A percentile compares a stretch with the other conserved stretches of the same genome.
phyloP scores from a whole-genome alignment of 2,329 filamentous ascomycete genomes.

The Cercospora zeae-maydis region DNA sequence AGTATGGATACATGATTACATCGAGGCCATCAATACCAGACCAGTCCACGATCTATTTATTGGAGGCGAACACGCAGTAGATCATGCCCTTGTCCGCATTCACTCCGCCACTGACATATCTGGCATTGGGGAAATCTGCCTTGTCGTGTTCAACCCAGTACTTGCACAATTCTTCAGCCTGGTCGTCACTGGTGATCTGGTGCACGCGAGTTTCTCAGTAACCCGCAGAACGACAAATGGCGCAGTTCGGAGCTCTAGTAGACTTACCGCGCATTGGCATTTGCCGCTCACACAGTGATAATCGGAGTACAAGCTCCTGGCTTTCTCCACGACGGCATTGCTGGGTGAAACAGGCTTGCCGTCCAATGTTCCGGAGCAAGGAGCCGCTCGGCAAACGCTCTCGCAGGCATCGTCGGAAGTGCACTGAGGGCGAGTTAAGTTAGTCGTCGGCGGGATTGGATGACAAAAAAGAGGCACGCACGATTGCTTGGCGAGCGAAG shows the following conservation, averaged over 20 bases:
- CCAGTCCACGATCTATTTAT: background rate
- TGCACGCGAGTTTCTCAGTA: background rate
- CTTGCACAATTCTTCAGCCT: slow-evolving; percentile 9
- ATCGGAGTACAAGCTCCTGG: slow-evolving; percentile 15
- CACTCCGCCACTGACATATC: slow-evolving; percentile 18
- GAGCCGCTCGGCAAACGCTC: slow-evolving; percentile 1
- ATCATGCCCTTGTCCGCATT: slow-evolving; percentile 17
- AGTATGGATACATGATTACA: background rate
- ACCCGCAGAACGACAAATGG: background rate
- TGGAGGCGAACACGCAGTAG: slow-evolving; percentile 17
- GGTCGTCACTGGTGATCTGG: slow-evolving; percentile 14
- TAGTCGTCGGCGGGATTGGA: background rate
- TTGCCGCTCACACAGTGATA: slow-evolving; percentile 5
- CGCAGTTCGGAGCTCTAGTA: background rate
- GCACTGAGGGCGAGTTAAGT: slow-evolving; percentile 2
- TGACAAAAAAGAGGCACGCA: background rate
- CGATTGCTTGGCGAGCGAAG: background rate
- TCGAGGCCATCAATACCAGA: background rate
- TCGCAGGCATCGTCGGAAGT: slow-evolving; percentile 20
- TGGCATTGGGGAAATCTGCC: slow-evolving; percentile 16
- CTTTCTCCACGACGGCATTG: slow-evolving; percentile 17
- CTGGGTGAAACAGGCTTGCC: slow-evolving; percentile 16
- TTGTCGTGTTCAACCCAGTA: slow-evolving; percentile 16
- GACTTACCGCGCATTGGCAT: slow-evolving; percentile 12
- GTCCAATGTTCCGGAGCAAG: background rate